Percentiles rank a stretch among this genome's conserved stretches.
Evolutionary conservation across 192 early-diverging fungal genomes (phyloP).

Genomic region (Paraglomus occultum): DNA sequence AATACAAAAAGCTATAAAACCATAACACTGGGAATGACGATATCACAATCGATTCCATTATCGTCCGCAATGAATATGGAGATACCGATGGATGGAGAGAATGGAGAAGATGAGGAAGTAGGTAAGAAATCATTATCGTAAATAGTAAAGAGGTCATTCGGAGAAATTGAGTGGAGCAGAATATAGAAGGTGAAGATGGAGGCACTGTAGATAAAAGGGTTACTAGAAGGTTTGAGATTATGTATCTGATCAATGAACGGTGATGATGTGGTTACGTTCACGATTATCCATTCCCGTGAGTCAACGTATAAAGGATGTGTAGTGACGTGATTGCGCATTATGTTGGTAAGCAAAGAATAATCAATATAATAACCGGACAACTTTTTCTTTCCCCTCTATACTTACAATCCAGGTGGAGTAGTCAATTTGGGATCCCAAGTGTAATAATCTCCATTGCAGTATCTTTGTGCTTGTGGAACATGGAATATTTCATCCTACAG

Average conservation of each 20-base stretch:
- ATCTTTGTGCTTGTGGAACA: slow-evolving; percentile 83
- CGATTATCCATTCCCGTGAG: not conserved
- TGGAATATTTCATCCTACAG: slow-evolving; percentile 94
- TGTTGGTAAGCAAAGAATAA: not conserved
- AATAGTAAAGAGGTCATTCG: slow-evolving; percentile 73
- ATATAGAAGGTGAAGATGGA: not conserved
- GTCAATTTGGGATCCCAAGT: slow-evolving; percentile 93
- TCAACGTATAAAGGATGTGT: not conserved
- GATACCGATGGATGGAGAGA: slow-evolving; percentile 36
- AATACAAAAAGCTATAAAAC: slow-evolving; percentile 88
- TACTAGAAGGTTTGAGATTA: slow-evolving; percentile 35
- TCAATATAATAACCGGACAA: slow-evolving; percentile 1
- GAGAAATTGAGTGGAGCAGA: slow-evolving; percentile 47
- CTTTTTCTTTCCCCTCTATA: slow-evolving; percentile 30
- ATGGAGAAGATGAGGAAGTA: slow-evolving; percentile 45
- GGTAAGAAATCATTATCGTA: slow-evolving; percentile 38
- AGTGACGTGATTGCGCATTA: not conserved
- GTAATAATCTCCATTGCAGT: slow-evolving; percentile 68
- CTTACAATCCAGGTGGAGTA: slow-evolving; percentile 94
- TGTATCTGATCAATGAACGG: slow-evolving; percentile 33
- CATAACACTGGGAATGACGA: slow-evolving; percentile 72
- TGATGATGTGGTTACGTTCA: too few species aligned
- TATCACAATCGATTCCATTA: slow-evolving; percentile 48
- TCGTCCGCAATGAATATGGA: not conserved
- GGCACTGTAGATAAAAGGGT: not conserved